These are phyloP conservation scores for Macrophomina pseudophaseolina DNA, from an alignment of 2,329 filamentous ascomycete species.

Conservation along the genomic window DNA sequence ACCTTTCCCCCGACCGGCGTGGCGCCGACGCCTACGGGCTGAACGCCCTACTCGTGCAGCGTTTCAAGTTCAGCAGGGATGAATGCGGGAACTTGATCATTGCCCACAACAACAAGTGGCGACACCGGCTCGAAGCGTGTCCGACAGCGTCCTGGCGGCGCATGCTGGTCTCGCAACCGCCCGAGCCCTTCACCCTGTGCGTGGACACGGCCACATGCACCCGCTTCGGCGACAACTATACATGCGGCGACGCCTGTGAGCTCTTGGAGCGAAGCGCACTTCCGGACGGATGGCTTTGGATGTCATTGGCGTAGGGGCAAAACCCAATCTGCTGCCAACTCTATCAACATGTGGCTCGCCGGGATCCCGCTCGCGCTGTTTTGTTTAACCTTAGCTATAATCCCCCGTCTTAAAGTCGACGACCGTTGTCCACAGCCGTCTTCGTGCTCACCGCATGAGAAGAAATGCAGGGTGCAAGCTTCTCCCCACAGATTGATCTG, in stretches of 20 bases:
- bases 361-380: not conserved
- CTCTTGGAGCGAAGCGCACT: not conserved
- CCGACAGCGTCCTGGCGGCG: slow-evolving; percentile 1
- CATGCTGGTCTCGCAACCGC: slow-evolving; percentile 11
- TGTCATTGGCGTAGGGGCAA: not conserved
- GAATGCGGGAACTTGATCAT: not conserved
- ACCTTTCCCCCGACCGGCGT: not conserved
- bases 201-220: no score
- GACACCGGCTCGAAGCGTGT: not conserved
- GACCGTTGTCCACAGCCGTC: not conserved
- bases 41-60: slow-evolving; percentile 13
- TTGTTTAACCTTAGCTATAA: not conserved
- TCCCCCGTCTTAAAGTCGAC: not conserved
- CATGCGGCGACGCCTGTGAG: not conserved
- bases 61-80: not conserved
- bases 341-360: not conserved
- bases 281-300: not conserved
- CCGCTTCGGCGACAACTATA: not conserved
- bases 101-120: not conserved
- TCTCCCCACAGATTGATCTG: not conserved
- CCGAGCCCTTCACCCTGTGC: slow-evolving; percentile 1
- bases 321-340: not conserved
- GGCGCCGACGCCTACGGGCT: slow-evolving; percentile 2
- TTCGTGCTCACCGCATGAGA: no score
- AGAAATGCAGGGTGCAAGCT: not conserved